A percentile compares a stretch with the other conserved stretches of the same genome.
phyloP scores from a whole-genome alignment of 371 early-diverging fungal species.

The Furculomyces boomerangus region DNA sequence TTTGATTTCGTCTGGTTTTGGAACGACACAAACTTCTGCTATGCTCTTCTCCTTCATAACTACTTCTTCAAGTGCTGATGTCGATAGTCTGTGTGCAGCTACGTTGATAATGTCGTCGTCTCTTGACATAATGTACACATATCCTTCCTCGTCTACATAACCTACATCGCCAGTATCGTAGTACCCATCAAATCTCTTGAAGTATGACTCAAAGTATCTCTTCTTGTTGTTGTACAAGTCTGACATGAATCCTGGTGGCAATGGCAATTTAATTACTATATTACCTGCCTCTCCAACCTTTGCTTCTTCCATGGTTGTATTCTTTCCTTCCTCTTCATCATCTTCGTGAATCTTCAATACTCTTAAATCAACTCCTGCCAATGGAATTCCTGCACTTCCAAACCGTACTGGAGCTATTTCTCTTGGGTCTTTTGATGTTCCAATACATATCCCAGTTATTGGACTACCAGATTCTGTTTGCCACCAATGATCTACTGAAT shows the following conservation, averaged over 20 bases:
- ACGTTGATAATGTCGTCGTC: slow-evolving; percentile 93
- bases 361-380: slow-evolving; percentile 56
- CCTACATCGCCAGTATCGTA: slow-evolving; percentile 80
- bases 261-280: slow-evolving; percentile 59
- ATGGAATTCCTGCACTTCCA: slow-evolving; percentile 52
- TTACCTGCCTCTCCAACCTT: slow-evolving; percentile 56
- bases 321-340: slow-evolving; percentile 24
- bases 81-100: slow-evolving; percentile 82
- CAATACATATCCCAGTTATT: slow-evolving; percentile 54
- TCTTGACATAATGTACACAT: slow-evolving; percentile 67
- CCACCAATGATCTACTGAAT: slow-evolving; percentile 89
- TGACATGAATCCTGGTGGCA: slow-evolving; percentile 62
- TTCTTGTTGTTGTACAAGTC: slow-evolving; percentile 53
- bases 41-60: slow-evolving; percentile 44
- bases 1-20: slow-evolving; percentile 44
- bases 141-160: slow-evolving; percentile 54
- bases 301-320: slow-evolving; percentile 22
- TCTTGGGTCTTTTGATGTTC: slow-evolving; percentile 26
- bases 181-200: slow-evolving; percentile 59
- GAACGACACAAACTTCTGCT: slow-evolving; percentile 67
- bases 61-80: slow-evolving; percentile 80
- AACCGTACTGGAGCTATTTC: slow-evolving; percentile 30
- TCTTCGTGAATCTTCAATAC: slow-evolving; percentile 32
- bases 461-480: slow-evolving; percentile 86
- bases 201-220: slow-evolving; percentile 58